phyloP scores from a whole-genome alignment of 192 early-diverging fungal genomes.

The Backusella mclennaniae region DNA sequence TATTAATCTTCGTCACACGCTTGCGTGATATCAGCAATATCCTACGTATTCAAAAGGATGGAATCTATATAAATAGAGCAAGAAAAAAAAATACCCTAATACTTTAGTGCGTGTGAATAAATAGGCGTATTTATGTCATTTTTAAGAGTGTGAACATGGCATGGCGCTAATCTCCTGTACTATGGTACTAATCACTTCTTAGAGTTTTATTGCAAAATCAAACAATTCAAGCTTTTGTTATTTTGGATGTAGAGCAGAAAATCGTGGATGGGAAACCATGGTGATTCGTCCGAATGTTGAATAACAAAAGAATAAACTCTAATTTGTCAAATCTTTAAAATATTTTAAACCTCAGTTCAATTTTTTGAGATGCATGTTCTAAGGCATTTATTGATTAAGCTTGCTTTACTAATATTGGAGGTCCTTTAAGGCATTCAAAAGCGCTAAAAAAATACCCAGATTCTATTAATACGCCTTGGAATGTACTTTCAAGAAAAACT shows the following conservation, averaged over 20 bases:
- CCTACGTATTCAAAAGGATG: not conserved
- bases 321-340: too few relatives aligned
- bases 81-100: not conserved
- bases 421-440: too few relatives aligned
- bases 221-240: not conserved
- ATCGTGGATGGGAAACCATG: too few relatives aligned
- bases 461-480: too few relatives aligned
- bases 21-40: not conserved
- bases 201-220: not conserved
- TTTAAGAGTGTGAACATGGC: not conserved
- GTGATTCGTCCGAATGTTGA: too few relatives aligned
- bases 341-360: too few relatives aligned
- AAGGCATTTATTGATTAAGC: too few relatives aligned
- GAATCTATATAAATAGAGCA: not conserved
- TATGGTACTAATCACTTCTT: not conserved
- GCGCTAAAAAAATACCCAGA: too few relatives aligned
- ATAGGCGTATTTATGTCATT: not conserved
- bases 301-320: too few relatives aligned
- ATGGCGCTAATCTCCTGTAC: not conserved
- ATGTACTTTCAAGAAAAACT: too few relatives aligned
- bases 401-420: too few relatives aligned
- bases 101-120: not conserved
- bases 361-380: too few relatives aligned
- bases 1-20: constrained; percentile 3
- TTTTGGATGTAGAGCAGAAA: not conserved